Base-by-base conservation (phyloP, 495 filamentous ascomycete species). In the Tuber aestivum region DNA sequence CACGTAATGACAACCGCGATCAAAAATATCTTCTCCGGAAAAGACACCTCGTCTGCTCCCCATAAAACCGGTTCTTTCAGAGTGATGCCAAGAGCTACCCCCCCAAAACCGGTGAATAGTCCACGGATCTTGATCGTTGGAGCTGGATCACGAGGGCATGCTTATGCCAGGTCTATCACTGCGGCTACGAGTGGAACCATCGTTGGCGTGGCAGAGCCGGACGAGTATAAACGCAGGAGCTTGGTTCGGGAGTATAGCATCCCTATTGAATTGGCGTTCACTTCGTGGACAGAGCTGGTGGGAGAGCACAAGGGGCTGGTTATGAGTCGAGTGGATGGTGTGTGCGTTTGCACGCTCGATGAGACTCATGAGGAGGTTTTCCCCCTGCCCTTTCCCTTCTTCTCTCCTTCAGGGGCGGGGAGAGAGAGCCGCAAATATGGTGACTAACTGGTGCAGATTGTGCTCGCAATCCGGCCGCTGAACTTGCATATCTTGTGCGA, bases 401-500 rank as follows among this genome's bases (percentile, higher is more conserved):
- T 35, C 14, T 65, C 14, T 40, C 37, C 20, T 8, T 10, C 42
- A 38, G 3, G 37, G 35, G n/a, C 42, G 42, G 3, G 37, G 35
- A 35, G 10, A 0, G 27, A 21, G 32, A 40, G 21, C 37, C n/a
- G 10, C 69, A 41, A 72, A 71, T 27, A 48, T 32, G 37, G 8
- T 42, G 72, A 38, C 35, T n/a, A 10, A 70, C 35, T 21, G 35
- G 21, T 18, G 38, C n/a, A 81, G 81, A 76, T 82, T 18, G 18
- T 82, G 14, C 27, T 72, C 10, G 81, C 81, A 35, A 42, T 82
- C 45, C 81, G 81, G 3, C 80, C 88, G 3, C 86, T 96, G 0
- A 85, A 88, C 8, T 84, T 95, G 40, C 94, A 97, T 83, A 90
- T 98, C 73, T 91, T 97, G 85, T 95, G 94, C 85, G 96, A 99